phyloP scores from a whole-genome alignment of 2,329 filamentous ascomycete genomes.

The Fusarium anguioides region DNA sequence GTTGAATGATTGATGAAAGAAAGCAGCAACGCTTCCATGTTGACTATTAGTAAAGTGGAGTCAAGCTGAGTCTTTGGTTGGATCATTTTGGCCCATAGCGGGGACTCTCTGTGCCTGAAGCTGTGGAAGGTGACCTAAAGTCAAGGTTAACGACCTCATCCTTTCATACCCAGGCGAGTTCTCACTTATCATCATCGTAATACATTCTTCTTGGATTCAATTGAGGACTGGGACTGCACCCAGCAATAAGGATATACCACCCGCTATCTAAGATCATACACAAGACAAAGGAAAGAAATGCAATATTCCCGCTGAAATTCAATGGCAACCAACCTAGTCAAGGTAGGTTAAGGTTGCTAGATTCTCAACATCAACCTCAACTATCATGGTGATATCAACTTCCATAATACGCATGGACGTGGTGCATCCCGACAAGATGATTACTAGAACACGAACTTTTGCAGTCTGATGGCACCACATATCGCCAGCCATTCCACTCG shows the following conservation, averaged over 20 bases:
- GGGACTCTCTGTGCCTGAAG: too few species aligned
- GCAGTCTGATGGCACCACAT: not conserved
- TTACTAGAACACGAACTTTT: too few species aligned
- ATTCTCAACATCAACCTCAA: not conserved
- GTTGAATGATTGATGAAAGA: slow-evolving; percentile 31
- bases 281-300: not conserved
- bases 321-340: not conserved
- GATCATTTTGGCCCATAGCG: not conserved
- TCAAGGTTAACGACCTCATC: too few species aligned
- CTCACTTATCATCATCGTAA: too few species aligned
- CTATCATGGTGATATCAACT: not conserved
- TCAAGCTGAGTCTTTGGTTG: not conserved
- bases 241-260: not conserved
- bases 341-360: not conserved
- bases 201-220: not conserved
- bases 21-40: slow-evolving; percentile 5
- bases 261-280: slow-evolving; percentile 11
- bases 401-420: not conserved
- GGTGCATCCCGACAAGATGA: not conserved
- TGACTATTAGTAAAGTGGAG: slow-evolving; percentile 12
- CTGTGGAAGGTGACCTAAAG: too few species aligned
- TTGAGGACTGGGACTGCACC: too few species aligned
- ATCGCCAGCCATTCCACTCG: not conserved
- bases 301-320: not conserved
- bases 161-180: too few species aligned